Evolutionary conservation across 345 rosid genomes (phyloP).

Genomic region (Atalantia buxifolia): DNA sequence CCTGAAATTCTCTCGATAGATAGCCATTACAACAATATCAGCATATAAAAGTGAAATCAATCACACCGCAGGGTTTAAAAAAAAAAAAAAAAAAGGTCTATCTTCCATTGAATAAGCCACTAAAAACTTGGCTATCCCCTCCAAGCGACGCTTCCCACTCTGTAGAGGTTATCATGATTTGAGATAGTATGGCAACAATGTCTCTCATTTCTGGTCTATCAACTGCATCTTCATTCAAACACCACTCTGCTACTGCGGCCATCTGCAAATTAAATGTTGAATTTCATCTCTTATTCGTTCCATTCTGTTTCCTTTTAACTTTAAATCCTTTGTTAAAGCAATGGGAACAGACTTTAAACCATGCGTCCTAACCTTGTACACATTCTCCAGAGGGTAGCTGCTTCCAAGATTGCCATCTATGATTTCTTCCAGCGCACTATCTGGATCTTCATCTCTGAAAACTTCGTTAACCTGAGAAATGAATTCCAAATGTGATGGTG

Average conservation of each 20-base stretch:
- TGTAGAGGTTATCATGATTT: slow-evolving; percentile 34
- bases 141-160: slow-evolving; percentile 70
- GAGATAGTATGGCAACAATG: slow-evolving; percentile 32
- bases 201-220: slow-evolving; percentile 61
- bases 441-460: slow-evolving; percentile 41
- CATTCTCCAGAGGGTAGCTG: slow-evolving; percentile 46
- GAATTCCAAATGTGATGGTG: not conserved
- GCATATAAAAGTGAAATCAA: not conserved
- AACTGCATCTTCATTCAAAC: slow-evolving; percentile 47
- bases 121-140: slow-evolving; percentile 57
- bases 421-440: slow-evolving; percentile 34
- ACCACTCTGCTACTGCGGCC: slow-evolving; percentile 52
- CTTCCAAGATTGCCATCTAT: slow-evolving; percentile 44
- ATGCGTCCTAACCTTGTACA: slow-evolving; percentile 33
- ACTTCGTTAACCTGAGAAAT: slow-evolving; percentile 34
- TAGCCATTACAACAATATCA: not conserved
- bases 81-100: slow-evolving; percentile 5
- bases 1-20: not conserved
- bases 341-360: not conserved
- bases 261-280: slow-evolving; percentile 28
- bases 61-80: not conserved
- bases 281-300: too few species aligned
- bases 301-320: too few species aligned
- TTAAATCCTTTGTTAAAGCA: too few species aligned
- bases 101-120: slow-evolving; percentile 52